Conservation (phyloP, 148 eudicot species). For the Fagopyrum homotropicum region DNA sequence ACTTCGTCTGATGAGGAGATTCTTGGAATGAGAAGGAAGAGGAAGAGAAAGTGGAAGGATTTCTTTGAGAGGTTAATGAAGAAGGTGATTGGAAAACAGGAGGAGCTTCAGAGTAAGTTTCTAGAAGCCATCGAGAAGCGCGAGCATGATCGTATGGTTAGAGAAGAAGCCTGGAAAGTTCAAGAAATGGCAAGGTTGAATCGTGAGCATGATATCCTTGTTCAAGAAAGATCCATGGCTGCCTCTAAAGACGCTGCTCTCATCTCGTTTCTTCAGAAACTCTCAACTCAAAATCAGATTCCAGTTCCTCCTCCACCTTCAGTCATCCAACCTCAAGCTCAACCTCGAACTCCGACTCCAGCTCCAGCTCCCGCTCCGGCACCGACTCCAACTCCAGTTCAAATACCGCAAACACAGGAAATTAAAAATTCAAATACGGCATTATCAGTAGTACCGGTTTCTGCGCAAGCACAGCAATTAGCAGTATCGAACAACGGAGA, state of each 20-base stretch:
- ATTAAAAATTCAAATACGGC: neutral
- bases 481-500: slow-evolving; percentile 13
- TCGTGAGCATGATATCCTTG: slow-evolving; percentile 62
- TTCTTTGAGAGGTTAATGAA: slow-evolving; percentile 61
- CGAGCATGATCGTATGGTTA: slow-evolving; percentile 55
- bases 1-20: slow-evolving; percentile 83
- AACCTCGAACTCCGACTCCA: neutral
- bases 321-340: neutral
- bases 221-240: slow-evolving; percentile 63
- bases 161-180: slow-evolving; percentile 82
- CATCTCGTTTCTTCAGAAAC: slow-evolving; percentile 57
- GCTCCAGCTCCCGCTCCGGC: neutral
- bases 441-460: neutral
- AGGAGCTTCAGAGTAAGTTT: slow-evolving; percentile 62
- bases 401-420: slow-evolving; percentile 14
- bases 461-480: slow-evolving; percentile 10
- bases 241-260: slow-evolving; percentile 81
- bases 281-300: slow-evolving; percentile 53
- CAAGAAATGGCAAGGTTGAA: slow-evolving; percentile 62
- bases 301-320: slow-evolving; percentile 19
- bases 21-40: slow-evolving; percentile 41
- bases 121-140: slow-evolving; percentile 65
- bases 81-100: slow-evolving; percentile 71
- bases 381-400: neutral
- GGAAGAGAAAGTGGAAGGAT: slow-evolving; percentile 82